A percentile compares a stretch with the other conserved stretches of the same genome.
These are phyloP conservation scores for Camelina laxa DNA, from an alignment of 345 rosid genomes.

Conservation along the genomic window DNA sequence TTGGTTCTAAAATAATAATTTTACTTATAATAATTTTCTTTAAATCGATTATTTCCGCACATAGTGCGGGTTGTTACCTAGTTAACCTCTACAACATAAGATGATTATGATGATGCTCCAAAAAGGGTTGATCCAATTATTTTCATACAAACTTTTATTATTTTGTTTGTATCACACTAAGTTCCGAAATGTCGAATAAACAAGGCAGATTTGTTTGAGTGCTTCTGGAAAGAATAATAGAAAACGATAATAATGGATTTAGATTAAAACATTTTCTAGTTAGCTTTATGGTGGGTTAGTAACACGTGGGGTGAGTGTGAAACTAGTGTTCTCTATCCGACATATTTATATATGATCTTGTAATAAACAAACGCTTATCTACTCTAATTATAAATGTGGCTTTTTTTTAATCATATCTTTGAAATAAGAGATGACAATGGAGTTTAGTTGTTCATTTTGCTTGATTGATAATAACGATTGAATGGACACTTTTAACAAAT, in stretches of 20 bases:
- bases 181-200: constrained; percentile 11
- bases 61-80: too few relatives aligned
- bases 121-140: background rate
- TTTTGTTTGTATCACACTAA: constrained; percentile 12
- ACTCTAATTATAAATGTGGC: background rate
- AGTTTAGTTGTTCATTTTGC: background rate
- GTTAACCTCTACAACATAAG: background rate
- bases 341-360: background rate
- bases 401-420: background rate
- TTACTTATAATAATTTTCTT: too few relatives aligned
- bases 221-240: constrained; percentile 12
- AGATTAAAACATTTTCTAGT: background rate
- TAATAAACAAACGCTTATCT: background rate
- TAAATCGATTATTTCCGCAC: too few relatives aligned
- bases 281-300: constrained; percentile 7
- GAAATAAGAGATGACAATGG: background rate
- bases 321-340: constrained; percentile 13
- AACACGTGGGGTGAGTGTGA: constrained; percentile 22
- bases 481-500: too few relatives aligned
- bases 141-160: background rate
- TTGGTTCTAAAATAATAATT: too few relatives aligned
- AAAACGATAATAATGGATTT: constrained; percentile 22
- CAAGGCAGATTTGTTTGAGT: background rate
- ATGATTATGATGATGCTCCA: background rate
- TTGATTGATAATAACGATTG: background rate